Base-by-base conservation (phyloP, 2,329 filamentous ascomycete genomes). In the Aspergillus japonicus region DNA sequence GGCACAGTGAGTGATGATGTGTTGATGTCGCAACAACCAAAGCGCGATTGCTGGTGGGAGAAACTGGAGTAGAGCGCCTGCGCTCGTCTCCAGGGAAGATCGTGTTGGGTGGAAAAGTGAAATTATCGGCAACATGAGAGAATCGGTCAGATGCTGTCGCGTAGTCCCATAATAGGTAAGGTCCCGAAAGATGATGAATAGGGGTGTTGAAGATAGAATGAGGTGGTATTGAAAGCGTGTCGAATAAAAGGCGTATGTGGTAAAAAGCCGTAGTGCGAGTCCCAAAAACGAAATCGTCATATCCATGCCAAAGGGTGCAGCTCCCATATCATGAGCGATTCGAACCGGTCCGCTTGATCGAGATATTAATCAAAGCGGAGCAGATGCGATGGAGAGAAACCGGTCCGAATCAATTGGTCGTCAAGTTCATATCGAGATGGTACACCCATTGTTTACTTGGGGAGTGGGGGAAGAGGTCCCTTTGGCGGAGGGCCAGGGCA, bases 401-500 rank as follows among this genome's bases (percentile, higher is more conserved):
- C 56, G 66, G 59, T 62, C 39, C 62, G 64, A 66, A 64, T 67
- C 63, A 62, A 61, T 66, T 62, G 63, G 67, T 74, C 72, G 66
- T 74, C 68, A 72, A 62, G 60, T 67, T 74, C 71, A 67, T 73
- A 66, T 65, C 62, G 62, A 54, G 61, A 44, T 44, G 39, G 58
- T 53, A 58, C 53, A 59, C 54, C 29, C 47, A 44, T 49, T 44
- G 51, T 66, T 72, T 75, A 75, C 68, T 75, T 75, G 39, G 73
- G 73, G 62, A 75, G 68, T 57, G 73, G 73, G 66, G 73, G 73
- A 29, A 75, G 68, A 70, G 73, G 73, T 54, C 73, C 73, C 72
- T 73, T 74, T 54, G 73, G 73, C 56, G 73, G 73, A 66, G 73
- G 73, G 44, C 73, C 73, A 5, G 73, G 73, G 68, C 73, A 75